Base-by-base conservation (phyloP, 176 grass and related monocot genomes). In the Rhynchospora pubera region DNA sequence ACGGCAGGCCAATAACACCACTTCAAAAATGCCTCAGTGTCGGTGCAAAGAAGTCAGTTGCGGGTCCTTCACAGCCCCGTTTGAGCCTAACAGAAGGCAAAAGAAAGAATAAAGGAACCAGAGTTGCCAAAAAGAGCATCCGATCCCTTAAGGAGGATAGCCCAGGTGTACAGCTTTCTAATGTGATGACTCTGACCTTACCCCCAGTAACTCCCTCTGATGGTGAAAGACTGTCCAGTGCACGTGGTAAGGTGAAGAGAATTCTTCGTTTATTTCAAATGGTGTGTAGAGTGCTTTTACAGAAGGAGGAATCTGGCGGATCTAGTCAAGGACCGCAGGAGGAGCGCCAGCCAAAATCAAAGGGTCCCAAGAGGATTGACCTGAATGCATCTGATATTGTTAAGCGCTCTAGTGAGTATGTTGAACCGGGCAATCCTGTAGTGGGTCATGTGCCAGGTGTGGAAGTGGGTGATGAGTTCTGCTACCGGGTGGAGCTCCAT, bases 391-490 rank as follows among this genome's bases (percentile, higher is more conserved):
- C 65, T 68, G 67, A 71, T 34, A 69, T 86, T 56, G 53, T 90
- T 19, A 90, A 86, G 53, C 30, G 22, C 62, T 88, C 90, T n/a
- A 63, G 51, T 0, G 89, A 71, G 39, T 91, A 87, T 83, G 77
- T 75, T 24, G 92, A 88, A 50, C 59, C 26, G 46, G 61, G 65
- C 10, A 78, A 61, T 16, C 75, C 86, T 23, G 74, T 87, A 42
- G 59, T 93, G 50, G 95, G 95, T 67, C 46, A 83, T 74, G 83
- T 94, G 57, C 89, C 84, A 22, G 89, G 92, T 78, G 84, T 93
- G 52, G 87, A 98, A 93, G 82, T 98, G 43, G 95, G 95, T 22
- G 95, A 98, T 56, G 89, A 94, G 58, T 98, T 94, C 52, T 57
- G 87, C 1, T 98, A 91, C 21, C 90, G 90, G 69, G 84, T 90